These are phyloP conservation scores for Candida ovalis DNA, from an alignment of 805 yeast genomes.

Conservation along the genomic window DNA sequence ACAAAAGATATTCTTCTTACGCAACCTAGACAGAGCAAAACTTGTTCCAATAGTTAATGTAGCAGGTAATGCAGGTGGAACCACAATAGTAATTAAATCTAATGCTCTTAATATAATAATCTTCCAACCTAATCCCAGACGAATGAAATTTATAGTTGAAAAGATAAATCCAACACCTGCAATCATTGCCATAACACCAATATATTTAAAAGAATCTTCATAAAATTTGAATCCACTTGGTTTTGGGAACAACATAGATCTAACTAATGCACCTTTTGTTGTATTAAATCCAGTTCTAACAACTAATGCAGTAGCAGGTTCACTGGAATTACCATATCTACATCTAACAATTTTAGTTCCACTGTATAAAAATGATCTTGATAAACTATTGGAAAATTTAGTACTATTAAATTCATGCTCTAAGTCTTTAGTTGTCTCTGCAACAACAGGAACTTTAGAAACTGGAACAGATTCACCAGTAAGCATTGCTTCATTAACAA, in stretches of 20 bases:
- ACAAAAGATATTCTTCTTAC: slow-evolving; percentile 70
- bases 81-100: slow-evolving; percentile 93
- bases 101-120: slow-evolving; percentile 83
- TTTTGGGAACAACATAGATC: slow-evolving; percentile 96
- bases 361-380: slow-evolving; percentile 73
- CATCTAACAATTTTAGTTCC: slow-evolving; percentile 90
- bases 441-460: slow-evolving; percentile 65
- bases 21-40: slow-evolving; percentile 78
- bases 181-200: slow-evolving; percentile 87
- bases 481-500: slow-evolving; percentile 95
- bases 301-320: slow-evolving; percentile 82
- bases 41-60: slow-evolving; percentile 95
- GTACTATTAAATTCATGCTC: slow-evolving; percentile 52
- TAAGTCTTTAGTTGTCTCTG: slow-evolving; percentile 55
- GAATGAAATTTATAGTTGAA: slow-evolving; percentile 78
- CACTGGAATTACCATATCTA: slow-evolving; percentile 59
- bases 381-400: slow-evolving; percentile 58
- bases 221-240: slow-evolving; percentile 93
- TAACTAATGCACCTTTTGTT: slow-evolving; percentile 87
- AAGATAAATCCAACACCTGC: slow-evolving; percentile 82
- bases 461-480: slow-evolving; percentile 99
- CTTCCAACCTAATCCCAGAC: slow-evolving; percentile 63
- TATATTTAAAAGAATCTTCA: slow-evolving; percentile 90
- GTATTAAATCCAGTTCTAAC: slow-evolving; percentile 91
- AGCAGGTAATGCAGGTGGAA: slow-evolving; percentile 98